These are phyloP conservation scores for Citropsis articulata DNA, from an alignment of 345 rosid species.

Conservation along the genomic window DNA sequence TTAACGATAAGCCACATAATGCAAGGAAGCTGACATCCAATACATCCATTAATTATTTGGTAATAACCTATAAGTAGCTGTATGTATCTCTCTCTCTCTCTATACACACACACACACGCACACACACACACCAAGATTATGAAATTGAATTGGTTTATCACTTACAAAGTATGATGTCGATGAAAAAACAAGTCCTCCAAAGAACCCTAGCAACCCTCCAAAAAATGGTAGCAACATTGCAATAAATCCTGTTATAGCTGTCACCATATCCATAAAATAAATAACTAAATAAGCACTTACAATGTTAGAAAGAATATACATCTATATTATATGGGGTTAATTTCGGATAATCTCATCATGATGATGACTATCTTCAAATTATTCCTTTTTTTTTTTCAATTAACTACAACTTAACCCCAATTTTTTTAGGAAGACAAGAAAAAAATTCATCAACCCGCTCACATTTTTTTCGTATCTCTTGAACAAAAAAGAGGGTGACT, in stretches of 20 bases:
- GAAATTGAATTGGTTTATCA: not conserved
- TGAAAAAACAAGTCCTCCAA: constrained; percentile 59
- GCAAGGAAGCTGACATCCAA: constrained; percentile 46
- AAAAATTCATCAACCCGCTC: too few species aligned
- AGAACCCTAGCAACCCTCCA: constrained; percentile 56
- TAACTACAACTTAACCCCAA: too few species aligned
- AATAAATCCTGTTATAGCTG: constrained; percentile 46
- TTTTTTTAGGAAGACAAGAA: too few species aligned
- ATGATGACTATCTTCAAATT: too few species aligned
- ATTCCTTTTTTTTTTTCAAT: too few species aligned
- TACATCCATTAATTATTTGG: not conserved
- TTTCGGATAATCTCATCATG: too few species aligned
- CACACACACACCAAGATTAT: not conserved
- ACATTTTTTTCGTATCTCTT: too few species aligned
- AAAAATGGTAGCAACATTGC: constrained; percentile 58
- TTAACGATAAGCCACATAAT: constrained; percentile 46
- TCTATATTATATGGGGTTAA: too few species aligned
- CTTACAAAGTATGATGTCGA: constrained; percentile 57
- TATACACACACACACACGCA: accelerated
- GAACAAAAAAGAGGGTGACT: too few species aligned
- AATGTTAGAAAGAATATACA: not conserved
- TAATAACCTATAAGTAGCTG: not conserved
- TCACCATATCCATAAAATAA: constrained; percentile 2
- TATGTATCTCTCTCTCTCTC: too few species aligned
- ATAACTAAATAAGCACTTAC: not conserved